Base-by-base conservation (phyloP, 2,329 filamentous ascomycete genomes). In the Fusarium papillatum region DNA sequence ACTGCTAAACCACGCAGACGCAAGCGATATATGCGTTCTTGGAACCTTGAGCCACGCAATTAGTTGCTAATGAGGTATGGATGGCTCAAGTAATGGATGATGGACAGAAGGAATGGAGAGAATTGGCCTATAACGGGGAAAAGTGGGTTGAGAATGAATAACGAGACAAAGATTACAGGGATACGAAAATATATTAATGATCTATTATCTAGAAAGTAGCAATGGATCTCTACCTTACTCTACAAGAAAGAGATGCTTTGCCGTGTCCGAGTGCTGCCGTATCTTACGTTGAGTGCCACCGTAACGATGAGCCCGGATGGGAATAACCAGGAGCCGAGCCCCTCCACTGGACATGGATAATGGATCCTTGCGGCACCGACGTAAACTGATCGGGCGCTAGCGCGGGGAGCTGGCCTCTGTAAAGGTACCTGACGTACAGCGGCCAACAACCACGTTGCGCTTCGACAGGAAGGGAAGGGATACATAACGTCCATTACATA, bases 381-480 rank as follows among this genome's bases (percentile, higher is more conserved):
- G 41, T 72, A 57, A 34, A 65, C 69, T 61, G 46, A 66, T 75
- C 69, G 48, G 66, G 66, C 70, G 57, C 71, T 80, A 80, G 76
- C 77, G 78, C 77, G 78, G 78, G 78, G 74, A 78, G 68, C 69
- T 73, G 63, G 62, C 17, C 59, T 34, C 68, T 34, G 36, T 48
- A 39, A 38, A 53, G 65, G 66, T 73, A 70, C 69, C 62, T 76
- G 66, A 75, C 64, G 68, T 72, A 68, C 57, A 71, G 63, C 48
- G 61, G 70, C 66, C 70, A 78, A 73, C 62, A 76, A 79, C 75
- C 78, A 80, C 78, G 78, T 80, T 80, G 74, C 78, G 77, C 72
- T 61, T 69, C 69, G 61, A 48, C 48, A 71, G 68, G 34, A 36
- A 36, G 34, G 34, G 60, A 59, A 36, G 63, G 64, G 62, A 74